phyloP scores from a whole-genome alignment of 805 yeast genomes.

The Candida succiphila region DNA sequence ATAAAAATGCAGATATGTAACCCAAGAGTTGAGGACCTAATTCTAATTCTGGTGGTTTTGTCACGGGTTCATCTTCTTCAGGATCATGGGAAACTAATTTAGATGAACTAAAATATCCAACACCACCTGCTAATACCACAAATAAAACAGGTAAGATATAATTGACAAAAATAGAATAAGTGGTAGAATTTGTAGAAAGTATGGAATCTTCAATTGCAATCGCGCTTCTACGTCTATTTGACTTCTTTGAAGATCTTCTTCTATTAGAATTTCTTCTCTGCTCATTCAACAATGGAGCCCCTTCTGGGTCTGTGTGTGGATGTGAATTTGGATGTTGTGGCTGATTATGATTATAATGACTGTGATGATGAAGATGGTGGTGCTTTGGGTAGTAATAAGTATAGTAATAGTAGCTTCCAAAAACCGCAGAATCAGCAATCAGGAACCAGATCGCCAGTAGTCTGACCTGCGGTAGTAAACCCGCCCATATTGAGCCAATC shows the following conservation, averaged over 20 bases:
- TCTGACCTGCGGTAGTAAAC: conserved; percentile 57
- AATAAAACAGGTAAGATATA: conserved; percentile 51
- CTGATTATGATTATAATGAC: conserved; percentile 2
- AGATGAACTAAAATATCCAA: conserved; percentile 48
- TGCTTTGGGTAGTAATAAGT: conserved; percentile 31
- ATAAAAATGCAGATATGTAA: conserved; percentile 56
- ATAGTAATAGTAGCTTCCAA: conserved; percentile 56
- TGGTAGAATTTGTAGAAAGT: conserved; percentile 36
- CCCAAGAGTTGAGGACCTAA: conserved; percentile 62
- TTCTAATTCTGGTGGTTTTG: conserved; percentile 15
- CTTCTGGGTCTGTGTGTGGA: conserved; percentile 17
- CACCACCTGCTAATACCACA: conserved; percentile 51
- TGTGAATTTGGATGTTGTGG: neutral
- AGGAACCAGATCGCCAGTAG: conserved; percentile 71
- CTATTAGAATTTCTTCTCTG: conserved; percentile 1
- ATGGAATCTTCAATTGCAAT: conserved; percentile 37
- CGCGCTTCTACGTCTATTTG: conserved; percentile 1
- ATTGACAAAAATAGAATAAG: conserved; percentile 35
- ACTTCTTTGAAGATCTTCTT: conserved; percentile 9
- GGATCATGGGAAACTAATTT: conserved; percentile 13
- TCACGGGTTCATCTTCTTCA: conserved; percentile 12
- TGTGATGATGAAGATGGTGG: conserved; percentile 15
- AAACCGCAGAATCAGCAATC: conserved; percentile 55
- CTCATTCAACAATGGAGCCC: conserved; percentile 22
- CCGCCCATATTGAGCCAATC: conserved; percentile 62